Evolutionary conservation across 2,329 filamentous ascomycete genomes (phyloP), one percentile per base, ranked within the genome.

Genomic region (Massarina eburnea): DNA sequence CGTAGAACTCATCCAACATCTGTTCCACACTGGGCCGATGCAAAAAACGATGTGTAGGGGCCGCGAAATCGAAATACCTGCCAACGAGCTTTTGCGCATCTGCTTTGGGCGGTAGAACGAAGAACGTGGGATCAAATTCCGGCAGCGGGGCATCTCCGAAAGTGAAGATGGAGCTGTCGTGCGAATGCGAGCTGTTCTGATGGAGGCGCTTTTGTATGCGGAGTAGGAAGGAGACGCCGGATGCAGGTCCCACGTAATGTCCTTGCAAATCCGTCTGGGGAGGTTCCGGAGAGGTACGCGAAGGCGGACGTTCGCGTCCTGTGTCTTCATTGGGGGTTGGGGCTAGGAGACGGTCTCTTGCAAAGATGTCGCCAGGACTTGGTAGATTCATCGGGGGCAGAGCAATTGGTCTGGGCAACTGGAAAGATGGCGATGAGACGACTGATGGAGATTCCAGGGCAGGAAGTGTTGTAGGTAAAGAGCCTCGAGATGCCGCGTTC

Each of bases 1-100:
- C 69, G 46, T 79, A 79, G 32, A 78, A 74, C 19, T 76, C 72
- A 9, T 69, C 64, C 9, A 80, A 67, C 68, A 67, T 70, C 27
- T 56, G 54, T 43, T 74, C 61, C n/a, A 81, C 75, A 2, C 75
- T 78, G 0, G 78, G 77, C 0, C 79, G 70, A 54, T 83, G 80
- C 17, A 84, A 56, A 45, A 83, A 80, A 3, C 80, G 75, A 52
- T 83, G 82, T 0, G 81, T 84, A 0, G 81, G 79, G 17, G 81
- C 79, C 6, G 79, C 81, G 45, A 80, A 80, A 37, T 83, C 80
- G 49, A 84, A 84, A 43, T 83, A 84, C 6, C 80, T 67, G 7
- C 72, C 70, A 4, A 83, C 64, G 2, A 82, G 56, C 18, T 74
- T 71, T 41, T 61, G 67, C 41, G 26, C 74, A 68, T 35, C 73